Conservation (phyloP, 1,284 basidiomycete species). For the Vanrija sp. region DNA sequence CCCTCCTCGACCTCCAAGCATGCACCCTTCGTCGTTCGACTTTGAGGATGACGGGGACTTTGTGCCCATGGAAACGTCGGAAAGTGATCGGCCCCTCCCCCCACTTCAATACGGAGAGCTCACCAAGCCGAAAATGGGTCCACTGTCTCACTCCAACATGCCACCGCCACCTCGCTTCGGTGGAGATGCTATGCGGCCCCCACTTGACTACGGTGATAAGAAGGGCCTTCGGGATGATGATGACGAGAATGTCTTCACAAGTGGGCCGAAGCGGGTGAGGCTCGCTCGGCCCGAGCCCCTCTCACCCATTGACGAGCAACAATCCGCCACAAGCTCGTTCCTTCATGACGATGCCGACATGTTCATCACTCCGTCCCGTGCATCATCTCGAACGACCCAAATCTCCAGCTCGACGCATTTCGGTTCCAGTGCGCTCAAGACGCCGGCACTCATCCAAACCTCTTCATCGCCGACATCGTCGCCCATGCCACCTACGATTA, state of each 20-base stretch:
- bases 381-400: constrained; percentile 15
- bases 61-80: constrained; percentile 19
- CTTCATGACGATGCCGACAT: constrained; percentile 30
- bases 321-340: constrained; percentile 10
- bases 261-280: constrained; percentile 29
- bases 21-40: constrained; percentile 6
- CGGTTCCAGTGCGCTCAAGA: constrained; percentile 37
- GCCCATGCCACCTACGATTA: constrained; percentile 45
- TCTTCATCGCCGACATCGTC: constrained; percentile 48
- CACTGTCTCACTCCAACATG: neutral
- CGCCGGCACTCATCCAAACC: constrained; percentile 41
- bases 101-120: constrained; percentile 2
- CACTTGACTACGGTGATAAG: constrained; percentile 16
- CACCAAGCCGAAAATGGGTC: neutral
- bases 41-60: constrained; percentile 40
- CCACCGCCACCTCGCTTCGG: neutral
- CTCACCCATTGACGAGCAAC: constrained; percentile 28
- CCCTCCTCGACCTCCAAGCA: neutral
- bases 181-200: too few species aligned
- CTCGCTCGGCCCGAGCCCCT: constrained; percentile 30
- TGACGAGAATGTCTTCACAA: constrained; percentile 38
- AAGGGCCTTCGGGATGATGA: constrained; percentile 21
- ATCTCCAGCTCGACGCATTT: constrained; percentile 8
- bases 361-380: constrained; percentile 42
- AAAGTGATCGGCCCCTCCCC: neutral